These are phyloP conservation scores for Phytophthora sojae DNA, from an alignment of 352 stramenopile genomes.

Conservation along the genomic window DNA sequence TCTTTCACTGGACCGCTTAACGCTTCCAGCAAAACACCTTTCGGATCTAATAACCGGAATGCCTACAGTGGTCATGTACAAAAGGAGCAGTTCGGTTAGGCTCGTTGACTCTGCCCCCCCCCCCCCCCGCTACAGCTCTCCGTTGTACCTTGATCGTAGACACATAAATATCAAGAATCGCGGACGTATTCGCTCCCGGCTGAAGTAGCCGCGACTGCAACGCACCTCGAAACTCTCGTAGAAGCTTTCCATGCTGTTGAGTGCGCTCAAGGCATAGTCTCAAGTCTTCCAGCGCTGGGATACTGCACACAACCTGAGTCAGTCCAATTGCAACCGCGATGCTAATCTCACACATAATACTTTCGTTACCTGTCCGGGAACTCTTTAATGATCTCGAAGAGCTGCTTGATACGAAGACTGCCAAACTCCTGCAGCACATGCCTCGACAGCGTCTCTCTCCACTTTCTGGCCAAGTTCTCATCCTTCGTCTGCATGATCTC, in stretches of 20 bases:
- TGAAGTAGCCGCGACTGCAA: conserved; percentile 93
- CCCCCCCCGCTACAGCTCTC: not conserved
- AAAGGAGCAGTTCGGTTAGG: not conserved
- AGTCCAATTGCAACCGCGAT: not conserved
- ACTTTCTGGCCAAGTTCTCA: conserved; percentile 30
- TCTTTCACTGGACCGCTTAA: conserved; percentile 74
- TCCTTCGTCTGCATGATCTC: conserved; percentile 49
- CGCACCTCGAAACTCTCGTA: conserved; percentile 77
- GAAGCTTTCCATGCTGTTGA: conserved; percentile 84
- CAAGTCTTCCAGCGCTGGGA: conserved; percentile 75
- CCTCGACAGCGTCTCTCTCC: conserved; percentile 55
- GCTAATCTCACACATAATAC: not conserved
- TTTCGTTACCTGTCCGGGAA: conserved; percentile 91
- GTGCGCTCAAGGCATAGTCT: conserved; percentile 83
- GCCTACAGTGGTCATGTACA: conserved; percentile 37
- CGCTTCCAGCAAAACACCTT: conserved; percentile 92
- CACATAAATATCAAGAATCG: conserved; percentile 99
- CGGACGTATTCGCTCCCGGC: conserved; percentile 94
- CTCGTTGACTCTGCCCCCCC: not conserved
- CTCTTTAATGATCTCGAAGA: conserved; percentile 98
- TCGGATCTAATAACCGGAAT: conserved; percentile 94
- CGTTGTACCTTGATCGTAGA: conserved; percentile 92
- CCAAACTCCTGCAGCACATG: conserved; percentile 74
- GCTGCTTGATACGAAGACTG: conserved; percentile 86
- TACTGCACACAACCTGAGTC: conserved; percentile 30